phyloP scores from a whole-genome alignment of 2,329 filamentous ascomycete species.

The Alternaria rosae region DNA sequence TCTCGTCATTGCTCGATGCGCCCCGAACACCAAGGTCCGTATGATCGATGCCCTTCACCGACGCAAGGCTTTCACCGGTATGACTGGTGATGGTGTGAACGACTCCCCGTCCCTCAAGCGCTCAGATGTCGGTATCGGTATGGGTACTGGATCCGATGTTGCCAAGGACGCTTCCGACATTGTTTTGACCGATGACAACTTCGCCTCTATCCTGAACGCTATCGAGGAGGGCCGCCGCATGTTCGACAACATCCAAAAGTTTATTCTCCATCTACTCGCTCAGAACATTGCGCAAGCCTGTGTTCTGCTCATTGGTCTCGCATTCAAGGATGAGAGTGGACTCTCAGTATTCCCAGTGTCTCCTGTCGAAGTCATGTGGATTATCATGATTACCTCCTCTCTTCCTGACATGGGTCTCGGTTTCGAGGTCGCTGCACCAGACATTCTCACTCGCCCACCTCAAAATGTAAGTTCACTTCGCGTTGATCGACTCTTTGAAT shows the following conservation, averaged over 20 bases:
- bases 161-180: slow-evolving; percentile 56
- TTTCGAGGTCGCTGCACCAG: slow-evolving; percentile 43
- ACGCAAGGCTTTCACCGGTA: slow-evolving; percentile 51
- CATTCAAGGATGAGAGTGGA: slow-evolving; percentile 41
- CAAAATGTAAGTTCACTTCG: slow-evolving; percentile 14
- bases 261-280: slow-evolving; percentile 44
- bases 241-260: slow-evolving; percentile 58
- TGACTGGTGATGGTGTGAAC: slow-evolving; percentile 57
- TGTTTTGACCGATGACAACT: slow-evolving; percentile 56
- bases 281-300: slow-evolving; percentile 47
- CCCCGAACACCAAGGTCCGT: slow-evolving; percentile 55
- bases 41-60: slow-evolving; percentile 56
- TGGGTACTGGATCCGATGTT: slow-evolving; percentile 56
- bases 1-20: slow-evolving; percentile 55
- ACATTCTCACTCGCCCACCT: slow-evolving; percentile 35
- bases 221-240: slow-evolving; percentile 56
- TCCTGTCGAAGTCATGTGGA: slow-evolving; percentile 50
- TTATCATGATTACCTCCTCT: slow-evolving; percentile 50
- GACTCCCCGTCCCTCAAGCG: slow-evolving; percentile 56
- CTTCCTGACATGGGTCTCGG: slow-evolving; percentile 48
- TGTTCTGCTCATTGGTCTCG: slow-evolving; percentile 45
- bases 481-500: background rate
- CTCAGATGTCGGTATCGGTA: slow-evolving; percentile 56
- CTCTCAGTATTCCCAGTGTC: slow-evolving; percentile 49
- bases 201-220: slow-evolving; percentile 55